phyloP scores from a whole-genome alignment of 371 early-diverging fungal genomes.

The Lichtheimia hyalospora region DNA sequence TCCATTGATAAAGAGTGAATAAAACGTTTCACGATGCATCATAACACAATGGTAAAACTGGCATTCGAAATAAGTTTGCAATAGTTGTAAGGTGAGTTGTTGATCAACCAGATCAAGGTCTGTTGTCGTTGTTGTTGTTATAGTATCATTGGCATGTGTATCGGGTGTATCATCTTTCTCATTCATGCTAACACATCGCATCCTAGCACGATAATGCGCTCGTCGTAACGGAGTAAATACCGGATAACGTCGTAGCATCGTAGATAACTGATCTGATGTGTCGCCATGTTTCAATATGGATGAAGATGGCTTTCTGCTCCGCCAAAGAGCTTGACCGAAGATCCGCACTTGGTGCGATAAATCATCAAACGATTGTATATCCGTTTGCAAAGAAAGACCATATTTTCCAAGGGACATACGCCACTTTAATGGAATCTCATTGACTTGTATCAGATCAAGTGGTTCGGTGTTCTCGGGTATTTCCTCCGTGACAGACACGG shows the following conservation, averaged over 20 bases:
- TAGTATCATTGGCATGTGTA: background rate
- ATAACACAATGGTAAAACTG: constrained; percentile 25
- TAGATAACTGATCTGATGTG: background rate
- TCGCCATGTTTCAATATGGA: background rate
- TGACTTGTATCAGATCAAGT: background rate
- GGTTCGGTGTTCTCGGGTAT: background rate
- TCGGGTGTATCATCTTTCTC: constrained; percentile 1
- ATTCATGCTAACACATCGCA: constrained; percentile 13
- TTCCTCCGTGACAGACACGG: background rate
- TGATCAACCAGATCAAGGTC: too few relatives aligned
- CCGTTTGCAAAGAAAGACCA: constrained; percentile 19
- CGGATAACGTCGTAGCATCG: constrained; percentile 3
- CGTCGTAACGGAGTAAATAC: constrained; percentile 9
- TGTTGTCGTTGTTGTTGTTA: too few relatives aligned
- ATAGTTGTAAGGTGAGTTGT: constrained; percentile 14
- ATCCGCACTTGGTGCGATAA: constrained; percentile 10
- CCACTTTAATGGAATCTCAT: constrained; percentile 6
- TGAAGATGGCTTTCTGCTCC: too few relatives aligned
- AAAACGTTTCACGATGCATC: constrained; percentile 35
- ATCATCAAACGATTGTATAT: constrained; percentile 19
- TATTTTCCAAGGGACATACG: constrained; percentile 9
- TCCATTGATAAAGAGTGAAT: constrained; percentile 24
- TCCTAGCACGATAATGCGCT: constrained; percentile 13
- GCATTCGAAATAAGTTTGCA: constrained; percentile 36
- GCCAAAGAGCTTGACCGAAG: background rate